Conservation (phyloP, 164 flowering plant genomes). For the Litsea cubeba region DNA sequence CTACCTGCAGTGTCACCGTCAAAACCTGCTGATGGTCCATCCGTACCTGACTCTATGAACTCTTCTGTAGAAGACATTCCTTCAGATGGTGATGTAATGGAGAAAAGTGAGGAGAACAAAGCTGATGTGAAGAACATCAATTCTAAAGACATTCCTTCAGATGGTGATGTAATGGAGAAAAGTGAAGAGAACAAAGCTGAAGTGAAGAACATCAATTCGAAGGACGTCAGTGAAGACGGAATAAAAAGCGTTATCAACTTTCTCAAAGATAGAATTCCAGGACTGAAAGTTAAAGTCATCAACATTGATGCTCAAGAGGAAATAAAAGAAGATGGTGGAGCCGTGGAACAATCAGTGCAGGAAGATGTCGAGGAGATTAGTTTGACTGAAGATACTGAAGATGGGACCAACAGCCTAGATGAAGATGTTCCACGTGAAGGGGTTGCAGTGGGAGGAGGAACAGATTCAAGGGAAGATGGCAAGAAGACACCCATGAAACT, state of each 20-base stretch:
- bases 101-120: constrained; percentile 51
- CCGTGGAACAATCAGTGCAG: constrained; percentile 52
- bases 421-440: constrained; percentile 43
- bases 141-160: constrained; percentile 39
- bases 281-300: constrained; percentile 77
- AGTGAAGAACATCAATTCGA: constrained; percentile 51
- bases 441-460: constrained; percentile 37
- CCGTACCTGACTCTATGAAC: constrained; percentile 36
- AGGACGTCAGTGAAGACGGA: constrained; percentile 85
- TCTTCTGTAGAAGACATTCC: constrained; percentile 37
- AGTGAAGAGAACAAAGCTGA: constrained; percentile 52
- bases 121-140: constrained; percentile 51
- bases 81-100: constrained; percentile 37
- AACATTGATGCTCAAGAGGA: constrained; percentile 52
- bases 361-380: constrained; percentile 45
- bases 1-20: constrained; percentile 31
- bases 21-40: constrained; percentile 33
- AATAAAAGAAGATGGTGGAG: constrained; percentile 37
- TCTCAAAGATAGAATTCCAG: constrained; percentile 84
- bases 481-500: constrained; percentile 55
- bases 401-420: constrained; percentile 40
- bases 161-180: constrained; percentile 40
- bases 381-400: constrained; percentile 43
- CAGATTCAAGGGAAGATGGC: constrained; percentile 40
- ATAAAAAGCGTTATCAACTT: constrained; percentile 74